Percentiles rank a stretch among this genome's conserved stretches.
Evolutionary conservation across 495 filamentous ascomycete species (phyloP).

Genomic region (Aspergillus bridgeri): DNA sequence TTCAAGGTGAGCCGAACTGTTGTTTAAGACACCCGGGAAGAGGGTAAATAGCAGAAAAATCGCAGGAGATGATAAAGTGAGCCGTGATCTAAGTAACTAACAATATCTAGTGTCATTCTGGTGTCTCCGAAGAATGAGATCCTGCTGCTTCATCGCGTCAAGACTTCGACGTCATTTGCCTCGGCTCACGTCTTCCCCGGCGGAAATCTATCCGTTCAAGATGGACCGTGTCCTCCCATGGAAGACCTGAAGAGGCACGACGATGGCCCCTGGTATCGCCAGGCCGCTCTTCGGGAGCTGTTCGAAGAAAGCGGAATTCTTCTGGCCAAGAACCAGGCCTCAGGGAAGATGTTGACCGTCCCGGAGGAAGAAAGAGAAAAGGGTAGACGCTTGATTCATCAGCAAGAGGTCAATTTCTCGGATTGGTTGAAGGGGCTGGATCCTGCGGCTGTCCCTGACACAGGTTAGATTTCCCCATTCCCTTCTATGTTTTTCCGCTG

Average conservation of each 20-base stretch:
- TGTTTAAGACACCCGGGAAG: background rate
- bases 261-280: slow-evolving; percentile 65
- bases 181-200: slow-evolving; percentile 96
- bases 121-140: slow-evolving; percentile 84
- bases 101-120: slow-evolving; percentile 64
- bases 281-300: slow-evolving; percentile 82
- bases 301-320: slow-evolving; percentile 95
- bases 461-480: slow-evolving; percentile 41
- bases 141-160: slow-evolving; percentile 81
- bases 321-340: slow-evolving; percentile 56
- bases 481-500: background rate
- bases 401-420: slow-evolving; percentile 54
- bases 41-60: background rate
- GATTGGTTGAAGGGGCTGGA: slow-evolving; percentile 64
- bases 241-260: slow-evolving; percentile 51
- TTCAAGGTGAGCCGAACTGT: slow-evolving; percentile 20
- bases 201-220: slow-evolving; percentile 72
- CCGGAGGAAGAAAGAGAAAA: slow-evolving; percentile 55
- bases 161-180: slow-evolving; percentile 77
- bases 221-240: slow-evolving; percentile 55
- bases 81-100: background rate
- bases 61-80: background rate
- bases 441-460: slow-evolving; percentile 62
- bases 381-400: slow-evolving; percentile 66
- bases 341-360: slow-evolving; percentile 52